Evolutionary conservation across 2,329 filamentous ascomycete species (phyloP).

Genomic region (Clarireedia paspali): DNA sequence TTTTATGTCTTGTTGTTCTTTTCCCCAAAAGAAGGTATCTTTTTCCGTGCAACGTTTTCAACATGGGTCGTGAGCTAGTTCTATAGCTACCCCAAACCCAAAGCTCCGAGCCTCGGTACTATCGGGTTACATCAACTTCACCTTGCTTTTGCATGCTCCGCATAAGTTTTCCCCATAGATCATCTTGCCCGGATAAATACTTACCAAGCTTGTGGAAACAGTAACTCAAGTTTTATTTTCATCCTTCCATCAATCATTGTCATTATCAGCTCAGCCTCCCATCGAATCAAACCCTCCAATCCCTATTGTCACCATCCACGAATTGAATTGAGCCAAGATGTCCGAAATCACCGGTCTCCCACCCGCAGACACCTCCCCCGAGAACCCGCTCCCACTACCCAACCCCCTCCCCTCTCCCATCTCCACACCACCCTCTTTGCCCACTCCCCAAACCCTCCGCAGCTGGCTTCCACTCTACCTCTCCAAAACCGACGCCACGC

Average conservation of each 20-base stretch:
- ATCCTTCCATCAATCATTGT: no score
- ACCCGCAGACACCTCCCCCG: conserved; percentile 17
- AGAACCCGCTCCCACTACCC: conserved; percentile 12
- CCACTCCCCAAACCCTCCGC: conserved; percentile 18
- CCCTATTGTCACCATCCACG: background rate
- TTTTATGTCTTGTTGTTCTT: no score
- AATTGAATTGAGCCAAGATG: conserved; percentile 13
- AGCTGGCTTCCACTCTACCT: conserved; percentile 29
- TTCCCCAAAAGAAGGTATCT: no score
- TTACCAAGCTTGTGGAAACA: no score
- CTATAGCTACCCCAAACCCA: background rate
- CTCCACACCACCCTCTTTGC: conserved; percentile 12
- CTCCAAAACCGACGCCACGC: conserved; percentile 25
- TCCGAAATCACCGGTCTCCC: conserved; percentile 21
- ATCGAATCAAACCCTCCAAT: background rate
- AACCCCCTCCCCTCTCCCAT: conserved; percentile 10
- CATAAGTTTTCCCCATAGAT: no score
- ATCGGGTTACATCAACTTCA: conserved; percentile 1
- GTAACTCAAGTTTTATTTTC: no score
- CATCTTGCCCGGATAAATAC: no score
- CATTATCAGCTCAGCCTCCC: background rate
- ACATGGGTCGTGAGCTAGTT: background rate
- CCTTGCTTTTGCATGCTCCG: background rate
- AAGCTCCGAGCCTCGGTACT: conserved; percentile 8
- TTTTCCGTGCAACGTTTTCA: background rate